Percentiles rank a stretch among this genome's conserved stretches.
These are phyloP conservation scores for Tylopilus rubrobrunneus DNA, from an alignment of 768 basidiomycete genomes.

Conservation along the genomic window DNA sequence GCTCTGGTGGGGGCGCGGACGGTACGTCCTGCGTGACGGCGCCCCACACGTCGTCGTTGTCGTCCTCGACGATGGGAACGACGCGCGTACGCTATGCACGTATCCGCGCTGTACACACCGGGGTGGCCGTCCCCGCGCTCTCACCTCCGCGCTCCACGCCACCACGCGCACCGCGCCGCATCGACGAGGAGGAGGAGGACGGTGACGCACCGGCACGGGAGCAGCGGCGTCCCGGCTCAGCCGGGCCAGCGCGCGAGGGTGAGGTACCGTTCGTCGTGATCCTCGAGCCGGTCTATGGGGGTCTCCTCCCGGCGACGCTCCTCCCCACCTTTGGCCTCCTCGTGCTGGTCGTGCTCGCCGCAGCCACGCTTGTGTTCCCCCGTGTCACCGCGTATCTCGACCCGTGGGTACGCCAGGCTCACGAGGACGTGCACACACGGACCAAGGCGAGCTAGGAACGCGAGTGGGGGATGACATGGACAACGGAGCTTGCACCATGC, in stretches of 20 bases:
- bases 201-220: no score
- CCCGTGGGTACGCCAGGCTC: slow-evolving; percentile 22
- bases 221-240: no score
- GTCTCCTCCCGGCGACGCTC: slow-evolving; percentile 55
- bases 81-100: slow-evolving; percentile 54
- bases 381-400: slow-evolving; percentile 20
- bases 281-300: slow-evolving; percentile 59
- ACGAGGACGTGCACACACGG: slow-evolving; percentile 15
- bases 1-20: neutral
- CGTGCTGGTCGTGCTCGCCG: slow-evolving; percentile 24
- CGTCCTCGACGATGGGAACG: neutral
- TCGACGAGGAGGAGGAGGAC: no score
- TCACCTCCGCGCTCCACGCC: neutral
- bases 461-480: no score
- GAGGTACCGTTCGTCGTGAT: slow-evolving; percentile 47
- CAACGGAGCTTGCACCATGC: slow-evolving; percentile 14
- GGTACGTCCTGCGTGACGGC: no score
- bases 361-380: slow-evolving; percentile 17
- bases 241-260: neutral
- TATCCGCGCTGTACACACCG: slow-evolving; percentile 49
- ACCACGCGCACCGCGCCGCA: neutral
- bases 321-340: slow-evolving; percentile 31
- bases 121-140: slow-evolving; percentile 43
- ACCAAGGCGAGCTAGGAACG: neutral
- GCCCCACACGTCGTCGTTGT: no score